Percentiles rank a stretch among this genome's conserved stretches.
Conservation (phyloP, 768 basidiomycete genomes). For the Lanmaoa pseudosensibilis region DNA sequence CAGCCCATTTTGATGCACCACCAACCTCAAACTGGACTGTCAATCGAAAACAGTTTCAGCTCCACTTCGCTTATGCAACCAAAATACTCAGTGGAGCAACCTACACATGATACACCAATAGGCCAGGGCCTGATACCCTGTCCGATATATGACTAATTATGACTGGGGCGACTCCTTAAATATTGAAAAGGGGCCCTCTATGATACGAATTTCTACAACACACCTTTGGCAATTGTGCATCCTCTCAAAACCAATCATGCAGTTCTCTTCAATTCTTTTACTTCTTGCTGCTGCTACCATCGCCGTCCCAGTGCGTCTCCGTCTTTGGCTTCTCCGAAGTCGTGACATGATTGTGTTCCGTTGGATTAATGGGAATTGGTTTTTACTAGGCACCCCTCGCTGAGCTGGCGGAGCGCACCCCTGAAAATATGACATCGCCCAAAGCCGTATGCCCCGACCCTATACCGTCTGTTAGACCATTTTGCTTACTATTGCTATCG, state of each 20-base stretch:
- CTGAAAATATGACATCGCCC: background rate
- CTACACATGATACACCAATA: no score
- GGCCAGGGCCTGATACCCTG: no score
- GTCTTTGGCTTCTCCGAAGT: background rate
- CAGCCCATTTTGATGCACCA: no score
- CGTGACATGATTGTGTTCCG: background rate
- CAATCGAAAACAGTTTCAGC: no score
- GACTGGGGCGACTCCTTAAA: no score
- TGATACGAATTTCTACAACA: no score
- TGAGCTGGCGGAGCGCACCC: background rate
- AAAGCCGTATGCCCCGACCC: background rate
- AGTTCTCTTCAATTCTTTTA: background rate
- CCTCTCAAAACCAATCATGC: background rate
- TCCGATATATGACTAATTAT: no score
- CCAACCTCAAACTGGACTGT: no score
- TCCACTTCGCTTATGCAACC: no score
- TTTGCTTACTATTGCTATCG: background rate
- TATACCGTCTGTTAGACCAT: background rate
- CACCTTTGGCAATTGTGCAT: background rate
- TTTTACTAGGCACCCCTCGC: background rate
- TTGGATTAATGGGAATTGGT: background rate
- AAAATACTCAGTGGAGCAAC: no score
- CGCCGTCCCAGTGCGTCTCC: background rate
- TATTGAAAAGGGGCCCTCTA: background rate
- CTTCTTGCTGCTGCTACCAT: background rate